Base-by-base conservation (phyloP, 2,329 filamentous ascomycete species). In the Ramularia endophylla region DNA sequence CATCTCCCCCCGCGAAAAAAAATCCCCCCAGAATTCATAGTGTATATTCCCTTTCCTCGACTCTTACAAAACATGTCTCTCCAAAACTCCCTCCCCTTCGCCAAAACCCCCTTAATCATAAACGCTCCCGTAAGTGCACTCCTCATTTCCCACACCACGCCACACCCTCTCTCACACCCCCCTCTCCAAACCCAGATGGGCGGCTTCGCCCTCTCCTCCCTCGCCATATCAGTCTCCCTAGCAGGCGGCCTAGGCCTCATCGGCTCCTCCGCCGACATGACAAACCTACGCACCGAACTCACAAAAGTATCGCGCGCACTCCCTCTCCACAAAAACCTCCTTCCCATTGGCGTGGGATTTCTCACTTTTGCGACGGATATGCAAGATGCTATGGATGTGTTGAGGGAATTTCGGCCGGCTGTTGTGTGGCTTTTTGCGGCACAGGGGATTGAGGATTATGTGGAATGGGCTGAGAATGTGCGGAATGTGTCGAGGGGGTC, bases 371-470 rank as follows among this genome's bases (percentile, higher is more conserved):
- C 58, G 16, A 44, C 51, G 8, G 45, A 51, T 8, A 50, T 74
- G 43, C 62, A 72, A 36, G 57, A 62, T 19, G 65, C 66, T 3
- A 56, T 77, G 2, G 54, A 77, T 1, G 50, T 82, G 6, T 63
- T 85, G 9, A 51, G 56, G 13, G 61, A 65, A n/a, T 72, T 79
- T 58, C 62, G 61, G 0, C 80, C 80, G 1, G 73, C 72, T 2
- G 80, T 78, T 0, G 69, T 81, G 7, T 85, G 82, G 81, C 69
- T 86, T 27, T 85, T 85, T 54, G 81, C 80, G 2, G 77, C 79
- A 1, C 39, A 44, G 5, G 57, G 68, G 6, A 45, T 62, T 12
- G 58, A 63, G n/a, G 64, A 70, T 28, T 57, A 63, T 44, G 43
- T 41, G 12, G 56, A 32, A 17, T 68, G 58, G 63, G 53, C 56